Base-by-base conservation (phyloP, 768 basidiomycete genomes). In the Amanita thiersii region DNA sequence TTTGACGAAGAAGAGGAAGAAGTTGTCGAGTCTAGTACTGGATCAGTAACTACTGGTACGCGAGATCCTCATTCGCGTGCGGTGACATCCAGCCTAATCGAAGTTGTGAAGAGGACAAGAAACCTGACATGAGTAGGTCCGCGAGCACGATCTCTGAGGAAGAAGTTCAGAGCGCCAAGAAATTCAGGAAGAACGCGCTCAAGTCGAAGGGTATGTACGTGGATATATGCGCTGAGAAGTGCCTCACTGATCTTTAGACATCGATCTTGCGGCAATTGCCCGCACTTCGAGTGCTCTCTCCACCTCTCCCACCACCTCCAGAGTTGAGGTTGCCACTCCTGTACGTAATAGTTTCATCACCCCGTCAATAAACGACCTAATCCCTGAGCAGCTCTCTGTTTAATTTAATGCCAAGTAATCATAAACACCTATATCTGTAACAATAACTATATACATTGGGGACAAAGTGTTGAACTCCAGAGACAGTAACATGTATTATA, bases 211-310 rank as follows among this genome's bases (percentile, higher is more conserved):
- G 79, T 77, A 45, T 42, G 66, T 55, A n/a, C 8, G 5, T 2
- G n/a, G n/a, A n/a, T n/a, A n/a, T n/a, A n/a, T n/a, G n/a, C n/a
- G n/a, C n/a, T n/a, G n/a, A n/a, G n/a, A n/a, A n/a, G n/a, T n/a
- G n/a, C n/a, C n/a, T n/a, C n/a, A n/a, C n/a, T n/a, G n/a, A n/a
- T n/a, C n/a, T n/a, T n/a, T 42, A 69, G 66, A 61, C 35, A 50
- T 71, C 24, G 85, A 91, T 60, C 73, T 93, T 45, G 70, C 74
- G 24, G 69, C 81, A 41, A 92, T 93, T 52, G 90, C 90, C 10
- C 79, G 86, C 51, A 86, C 86, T 43, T 90, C 87, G 6, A 72
- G 70, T 46, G 89, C 81, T 9, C 75, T 79, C 20, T 77, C 75
- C 47, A 63, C 60, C 46, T 81, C 75, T 48, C 81, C 68, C 28